These are phyloP conservation scores for Sphaerostilbella broomeana DNA, from an alignment of 2,329 filamentous ascomycete species.

Conservation along the genomic window DNA sequence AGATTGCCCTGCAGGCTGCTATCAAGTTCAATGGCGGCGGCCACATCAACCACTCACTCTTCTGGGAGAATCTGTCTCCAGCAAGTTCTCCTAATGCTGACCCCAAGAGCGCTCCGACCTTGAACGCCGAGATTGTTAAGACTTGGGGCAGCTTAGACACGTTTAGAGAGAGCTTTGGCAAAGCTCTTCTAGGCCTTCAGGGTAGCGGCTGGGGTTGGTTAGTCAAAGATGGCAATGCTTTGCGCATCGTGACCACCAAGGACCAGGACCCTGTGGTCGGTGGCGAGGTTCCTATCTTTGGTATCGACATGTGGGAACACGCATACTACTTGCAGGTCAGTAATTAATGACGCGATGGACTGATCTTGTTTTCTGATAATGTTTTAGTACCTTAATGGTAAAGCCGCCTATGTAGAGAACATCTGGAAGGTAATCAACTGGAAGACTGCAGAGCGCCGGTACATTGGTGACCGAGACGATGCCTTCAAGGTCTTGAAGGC, in stretches of 20 bases:
- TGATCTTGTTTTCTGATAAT: too few species aligned
- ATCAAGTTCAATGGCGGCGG: constrained; percentile 89
- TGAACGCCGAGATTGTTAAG: constrained; percentile 54
- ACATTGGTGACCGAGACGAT: constrained; percentile 41
- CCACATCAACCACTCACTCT: constrained; percentile 88
- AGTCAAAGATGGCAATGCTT: constrained; percentile 53
- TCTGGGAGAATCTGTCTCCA: constrained; percentile 79
- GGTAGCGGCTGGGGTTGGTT: constrained; percentile 89
- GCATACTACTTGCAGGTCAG: constrained; percentile 75
- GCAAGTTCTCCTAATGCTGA: constrained; percentile 51
- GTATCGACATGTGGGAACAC: constrained; percentile 91
- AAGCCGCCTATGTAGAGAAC: constrained; percentile 66
- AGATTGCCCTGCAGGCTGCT: constrained; percentile 60
- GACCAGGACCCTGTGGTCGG: constrained; percentile 72
- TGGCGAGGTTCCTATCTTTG: constrained; percentile 62
- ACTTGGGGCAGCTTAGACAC: constrained; percentile 62
- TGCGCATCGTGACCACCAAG: constrained; percentile 74
- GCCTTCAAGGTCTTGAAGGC: constrained; percentile 40
- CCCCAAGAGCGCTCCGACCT: constrained; percentile 46
- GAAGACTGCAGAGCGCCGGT: constrained; percentile 62
- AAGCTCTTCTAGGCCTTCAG: constrained; percentile 63
- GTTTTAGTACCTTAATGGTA: constrained; percentile 72
- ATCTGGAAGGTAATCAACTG: constrained; percentile 78
- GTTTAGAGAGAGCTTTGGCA: constrained; percentile 61
- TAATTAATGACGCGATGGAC: too few species aligned